These are phyloP conservation scores for Lodderomyces parapsilosis DNA, from an alignment of 1,139 yeast species.

Conservation along the genomic window DNA sequence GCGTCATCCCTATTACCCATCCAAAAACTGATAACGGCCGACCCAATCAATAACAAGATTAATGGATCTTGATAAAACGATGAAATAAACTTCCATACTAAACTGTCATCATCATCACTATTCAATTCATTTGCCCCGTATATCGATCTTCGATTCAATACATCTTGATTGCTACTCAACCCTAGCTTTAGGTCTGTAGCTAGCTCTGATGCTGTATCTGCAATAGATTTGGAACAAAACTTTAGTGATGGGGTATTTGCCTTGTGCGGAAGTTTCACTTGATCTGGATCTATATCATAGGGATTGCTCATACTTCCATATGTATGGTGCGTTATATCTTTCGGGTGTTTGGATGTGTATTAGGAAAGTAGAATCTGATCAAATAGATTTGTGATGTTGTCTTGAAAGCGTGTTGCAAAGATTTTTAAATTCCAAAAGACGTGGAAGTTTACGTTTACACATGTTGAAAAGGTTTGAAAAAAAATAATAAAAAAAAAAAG, in stretches of 20 bases:
- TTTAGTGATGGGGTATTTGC: constrained; percentile 46
- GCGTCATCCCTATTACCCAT: constrained; percentile 97
- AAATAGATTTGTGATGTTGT: not conserved
- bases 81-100: constrained; percentile 65
- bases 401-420: constrained; percentile 2
- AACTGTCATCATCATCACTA: constrained; percentile 72
- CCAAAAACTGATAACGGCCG: constrained; percentile 78
- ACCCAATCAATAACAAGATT: constrained; percentile 80
- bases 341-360: too few species aligned
- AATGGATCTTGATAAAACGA: constrained; percentile 88
- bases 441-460: not conserved
- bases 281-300: constrained; percentile 21
- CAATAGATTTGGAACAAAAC: constrained; percentile 57
- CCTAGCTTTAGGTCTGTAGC: constrained; percentile 63
- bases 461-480: not conserved
- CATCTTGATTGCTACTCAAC: constrained; percentile 64
- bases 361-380: too few species aligned
- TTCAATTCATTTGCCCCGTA: constrained; percentile 79
- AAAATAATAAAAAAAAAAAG: not conserved
- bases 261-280: constrained; percentile 20
- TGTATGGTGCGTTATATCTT: too few species aligned
- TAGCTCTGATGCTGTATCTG: constrained; percentile 60
- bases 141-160: constrained; percentile 62
- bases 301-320: constrained; percentile 15
- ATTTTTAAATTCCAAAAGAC: not conserved